Conservation (phyloP, 441 rosid genomes). For the Jatropha podagrica region DNA sequence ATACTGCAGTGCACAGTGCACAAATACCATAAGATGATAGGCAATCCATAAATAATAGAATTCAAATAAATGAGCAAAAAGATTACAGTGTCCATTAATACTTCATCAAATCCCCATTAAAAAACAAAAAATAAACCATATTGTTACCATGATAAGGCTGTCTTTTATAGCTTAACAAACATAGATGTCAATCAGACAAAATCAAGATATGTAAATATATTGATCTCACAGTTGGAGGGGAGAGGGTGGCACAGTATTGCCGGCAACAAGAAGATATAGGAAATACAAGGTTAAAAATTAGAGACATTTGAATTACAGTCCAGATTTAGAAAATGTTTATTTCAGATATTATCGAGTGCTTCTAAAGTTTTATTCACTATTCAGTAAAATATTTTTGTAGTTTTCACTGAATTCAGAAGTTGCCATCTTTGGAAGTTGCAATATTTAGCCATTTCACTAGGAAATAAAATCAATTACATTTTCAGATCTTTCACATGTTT, state of each 20-base stretch:
- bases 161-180: not conserved
- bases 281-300: too few relatives aligned
- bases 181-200: not conserved
- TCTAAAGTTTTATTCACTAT: not conserved
- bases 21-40: not conserved
- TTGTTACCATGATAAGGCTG: too few relatives aligned
- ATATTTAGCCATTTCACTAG: not conserved
- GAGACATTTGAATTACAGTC: not conserved
- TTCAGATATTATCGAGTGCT: not conserved
- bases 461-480: not conserved
- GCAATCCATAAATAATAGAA: not conserved
- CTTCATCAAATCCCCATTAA: not conserved
- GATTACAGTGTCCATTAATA: not conserved
- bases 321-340: too few relatives aligned
- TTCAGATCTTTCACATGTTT: not conserved
- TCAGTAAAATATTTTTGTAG: not conserved
- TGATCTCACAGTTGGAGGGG: not conserved
- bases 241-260: not conserved
- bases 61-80: not conserved
- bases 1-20: conserved; percentile 37
- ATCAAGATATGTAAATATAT: not conserved
- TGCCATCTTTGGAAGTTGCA: not conserved
- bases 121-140: not conserved
- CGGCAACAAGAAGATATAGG: not conserved
- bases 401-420: not conserved